Evolutionary conservation across 2,329 filamentous ascomycete genomes (phyloP).

Genomic region (Colletotrichum paranaense): DNA sequence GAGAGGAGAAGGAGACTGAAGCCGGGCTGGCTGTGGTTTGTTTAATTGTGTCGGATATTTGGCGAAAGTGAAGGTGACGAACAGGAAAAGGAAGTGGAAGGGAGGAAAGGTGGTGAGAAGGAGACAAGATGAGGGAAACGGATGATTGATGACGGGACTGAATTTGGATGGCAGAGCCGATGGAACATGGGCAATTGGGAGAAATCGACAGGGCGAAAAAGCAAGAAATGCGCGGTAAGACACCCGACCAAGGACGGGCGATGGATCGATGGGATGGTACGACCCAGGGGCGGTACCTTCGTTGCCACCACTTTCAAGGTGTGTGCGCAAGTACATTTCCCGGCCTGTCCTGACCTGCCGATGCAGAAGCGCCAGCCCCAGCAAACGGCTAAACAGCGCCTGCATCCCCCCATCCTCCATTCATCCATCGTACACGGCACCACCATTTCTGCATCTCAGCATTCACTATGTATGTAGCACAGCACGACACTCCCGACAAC

Average conservation of each 20-base stretch:
- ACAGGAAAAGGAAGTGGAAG: not conserved
- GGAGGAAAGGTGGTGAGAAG: not conserved
- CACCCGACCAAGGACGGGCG: conserved; percentile 9
- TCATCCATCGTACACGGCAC: not conserved
- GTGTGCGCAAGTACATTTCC: not conserved
- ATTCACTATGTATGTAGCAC: not conserved
- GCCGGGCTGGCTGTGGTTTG: not conserved
- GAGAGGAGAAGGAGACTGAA: not conserved
- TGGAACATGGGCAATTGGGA: not conserved
- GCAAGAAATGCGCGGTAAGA: conserved; percentile 27
- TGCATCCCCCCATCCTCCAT: not conserved
- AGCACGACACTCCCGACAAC: not conserved
- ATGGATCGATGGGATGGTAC: conserved; percentile 29
- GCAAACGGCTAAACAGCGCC: conserved; percentile 24
- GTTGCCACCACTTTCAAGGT: not conserved
- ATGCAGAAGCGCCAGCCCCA: conserved; percentile 21
- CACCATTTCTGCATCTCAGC: not conserved
- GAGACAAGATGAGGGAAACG: not conserved
- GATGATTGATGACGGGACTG: conserved; percentile 24
- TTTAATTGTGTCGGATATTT: conserved; percentile 2
- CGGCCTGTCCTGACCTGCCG: not conserved
- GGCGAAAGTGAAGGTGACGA: not conserved
- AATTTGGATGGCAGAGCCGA: not conserved
- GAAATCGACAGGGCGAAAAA: conserved; percentile 29
- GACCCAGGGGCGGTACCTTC: conserved; percentile 1